phyloP scores from a whole-genome alignment of 257 asterid genomes.

The Lantana camara region DNA sequence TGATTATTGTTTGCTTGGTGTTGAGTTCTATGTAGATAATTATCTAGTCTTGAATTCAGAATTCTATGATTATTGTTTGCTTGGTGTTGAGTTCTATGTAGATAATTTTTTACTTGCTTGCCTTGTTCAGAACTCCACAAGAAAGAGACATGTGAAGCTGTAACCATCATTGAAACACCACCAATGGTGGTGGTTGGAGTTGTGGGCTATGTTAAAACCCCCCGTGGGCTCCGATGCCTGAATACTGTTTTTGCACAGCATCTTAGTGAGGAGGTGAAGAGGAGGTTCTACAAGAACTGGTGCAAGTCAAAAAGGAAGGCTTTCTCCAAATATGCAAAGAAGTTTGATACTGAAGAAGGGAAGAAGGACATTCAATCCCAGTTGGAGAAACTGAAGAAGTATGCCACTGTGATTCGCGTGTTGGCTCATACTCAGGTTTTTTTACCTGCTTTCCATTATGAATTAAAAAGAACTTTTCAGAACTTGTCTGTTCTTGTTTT shows the following conservation, averaged over 20 bases:
- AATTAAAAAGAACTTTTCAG: background rate
- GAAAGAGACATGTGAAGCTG: slow-evolving; percentile 90
- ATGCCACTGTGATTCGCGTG: slow-evolving; percentile 67
- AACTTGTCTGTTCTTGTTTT: too few species aligned
- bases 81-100: too few species aligned
- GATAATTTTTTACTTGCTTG: background rate
- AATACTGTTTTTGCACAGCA: slow-evolving; percentile 82
- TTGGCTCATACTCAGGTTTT: slow-evolving; percentile 84
- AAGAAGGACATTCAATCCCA: slow-evolving; percentile 61
- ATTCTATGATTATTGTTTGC: background rate
- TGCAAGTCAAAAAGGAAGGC: slow-evolving; percentile 79
- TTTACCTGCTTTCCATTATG: background rate
- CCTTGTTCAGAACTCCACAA: slow-evolving; percentile 66
- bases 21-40: too few species aligned
- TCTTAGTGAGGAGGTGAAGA: slow-evolving; percentile 72
- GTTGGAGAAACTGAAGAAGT: slow-evolving; percentile 77
- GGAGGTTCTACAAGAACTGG: slow-evolving; percentile 85
- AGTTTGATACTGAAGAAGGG: slow-evolving; percentile 59
- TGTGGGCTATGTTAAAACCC: slow-evolving; percentile 82
- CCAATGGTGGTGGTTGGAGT: slow-evolving; percentile 82
- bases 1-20: too few species aligned
- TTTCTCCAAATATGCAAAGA: slow-evolving; percentile 65
- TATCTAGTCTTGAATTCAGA: too few species aligned
- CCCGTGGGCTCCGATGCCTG: slow-evolving; percentile 77
- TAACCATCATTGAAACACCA: slow-evolving; percentile 75